Base-by-base conservation (phyloP, 768 basidiomycete genomes). In the Lyophyllum semitale region DNA sequence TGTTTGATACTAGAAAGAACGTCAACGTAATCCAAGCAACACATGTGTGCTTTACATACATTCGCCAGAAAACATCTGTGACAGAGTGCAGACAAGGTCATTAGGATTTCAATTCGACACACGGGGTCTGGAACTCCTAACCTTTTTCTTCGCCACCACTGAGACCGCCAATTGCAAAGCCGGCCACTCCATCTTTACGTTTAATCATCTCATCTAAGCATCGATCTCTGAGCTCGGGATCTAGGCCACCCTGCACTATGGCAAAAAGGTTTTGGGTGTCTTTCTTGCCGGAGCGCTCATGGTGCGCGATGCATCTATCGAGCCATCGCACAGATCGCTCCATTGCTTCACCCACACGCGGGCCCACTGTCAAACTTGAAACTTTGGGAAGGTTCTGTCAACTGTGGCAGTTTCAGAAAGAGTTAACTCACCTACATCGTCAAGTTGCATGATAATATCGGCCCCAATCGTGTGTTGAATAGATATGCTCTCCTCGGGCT, bases 391-490 rank as follows among this genome's bases (percentile, higher is more conserved):
- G 20, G 15, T 32, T 48, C 53, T 12, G 45, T 50, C 37, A 55
- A 38, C 44, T 23, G 18, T 43, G 1, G 47, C 23, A 30, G 33
- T 0, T 23, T 51, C 40, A 25, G 45, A 33, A 26, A 40, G 54
- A 52, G 46, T 33, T 35, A 41, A 73, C 86, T 68, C 63, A 88
- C 91, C 91, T 48, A 95, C 93, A 70, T 95, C 93, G 68, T 95
- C 93, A 17, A 94, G 79, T 67, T 93, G 93, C 94, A 96, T 95
- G 57, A 96, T 93, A 56, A 96, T 96, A 67, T 96, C 93, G 25
- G 88, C 91, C 5, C 93, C 93, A 40, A 96, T 94, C 8, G 88
- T 79, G 65, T 96, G 94, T 66, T 96, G 93, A 63, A 93, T 89
- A 15, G 85, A 84, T 38, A 95, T 94, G 63, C 90, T 92, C 75